Base-by-base conservation (phyloP, 306 rosid genomes). In the Pyrus betulifolia region DNA sequence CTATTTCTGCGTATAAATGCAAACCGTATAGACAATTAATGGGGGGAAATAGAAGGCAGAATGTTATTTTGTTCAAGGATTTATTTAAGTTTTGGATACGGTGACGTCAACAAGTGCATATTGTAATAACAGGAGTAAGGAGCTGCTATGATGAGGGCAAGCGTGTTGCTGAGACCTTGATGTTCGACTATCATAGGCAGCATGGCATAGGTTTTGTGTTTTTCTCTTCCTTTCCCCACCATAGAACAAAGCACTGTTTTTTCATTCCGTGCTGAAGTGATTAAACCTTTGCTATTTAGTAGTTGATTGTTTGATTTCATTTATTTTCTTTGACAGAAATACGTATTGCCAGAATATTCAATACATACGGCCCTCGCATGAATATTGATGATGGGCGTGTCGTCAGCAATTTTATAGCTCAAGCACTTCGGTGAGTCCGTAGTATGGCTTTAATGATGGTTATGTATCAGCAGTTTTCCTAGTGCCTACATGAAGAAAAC, bases 301-400 rank as follows among this genome's bases (percentile, higher is more conserved):
- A 51, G 55, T 11, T 60, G 23, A 66, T 31, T 46, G 31, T 61
- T 49, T 51, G 25, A 65, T 40, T 58, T 74, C 58, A 25, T 85
- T 79, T 8, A 3, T 9, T 58, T 42, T 66, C 64, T 69, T 72
- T 61, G n/a, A 40, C 70, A 95, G 98, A 90, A 84, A 95, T 95
- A 66, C 93, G 97, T 21, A 82, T 95, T 82, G 98, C 98, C 21
- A 89, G 98, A 85, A 95, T 95, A 84, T 95, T 95, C 52, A 95
- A 95, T 84, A 95, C 98, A 61, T 95, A 95, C 17, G 98, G 98
- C n/a, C 96, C 98, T 10, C 98, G 98, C 82, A 95, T 95, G 98
- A 95, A 92, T 78, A 95, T 95, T 60, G 98, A 95, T 33, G 98
- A 95, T 79, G 98, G 98, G 0, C 98, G 98, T 80, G 98, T 92